Evolutionary conservation across 768 basidiomycete species (phyloP).

Genomic region (Suillus brevipes): DNA sequence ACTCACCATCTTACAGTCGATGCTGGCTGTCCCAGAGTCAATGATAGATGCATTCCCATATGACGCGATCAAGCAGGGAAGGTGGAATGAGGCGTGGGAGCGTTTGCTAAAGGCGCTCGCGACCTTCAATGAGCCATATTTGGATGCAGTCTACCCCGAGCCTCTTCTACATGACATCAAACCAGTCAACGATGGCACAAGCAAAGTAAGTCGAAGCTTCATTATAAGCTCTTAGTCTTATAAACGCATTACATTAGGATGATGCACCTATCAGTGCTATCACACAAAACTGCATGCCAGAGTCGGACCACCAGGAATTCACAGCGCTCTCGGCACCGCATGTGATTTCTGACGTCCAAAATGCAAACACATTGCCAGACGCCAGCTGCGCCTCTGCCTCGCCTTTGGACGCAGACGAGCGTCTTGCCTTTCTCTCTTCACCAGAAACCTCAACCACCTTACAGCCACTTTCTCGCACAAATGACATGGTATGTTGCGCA

Average conservation of each 20-base stretch:
- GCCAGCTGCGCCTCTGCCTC: constrained; percentile 10
- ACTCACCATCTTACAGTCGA: not conserved
- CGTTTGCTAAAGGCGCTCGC: not conserved
- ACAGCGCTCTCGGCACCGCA: not conserved
- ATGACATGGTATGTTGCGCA: constrained; percentile 10
- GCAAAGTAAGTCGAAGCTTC: not conserved
- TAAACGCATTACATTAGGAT: not conserved
- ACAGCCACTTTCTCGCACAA: constrained; percentile 1
- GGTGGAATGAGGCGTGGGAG: constrained; percentile 3
- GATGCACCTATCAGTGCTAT: not conserved
- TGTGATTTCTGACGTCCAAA: not conserved
- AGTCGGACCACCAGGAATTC: not conserved
- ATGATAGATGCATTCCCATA: not conserved
- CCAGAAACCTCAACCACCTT: constrained; percentile 3
- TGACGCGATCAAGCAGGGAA: not conserved
- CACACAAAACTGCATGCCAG: not conserved
- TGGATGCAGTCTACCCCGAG: not conserved
- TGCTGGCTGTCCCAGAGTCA: not conserved
- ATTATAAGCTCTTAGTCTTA: not conserved
- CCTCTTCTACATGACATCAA: not conserved
- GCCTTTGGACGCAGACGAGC: not conserved
- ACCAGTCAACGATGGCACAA: not conserved
- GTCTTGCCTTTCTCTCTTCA: not conserved
- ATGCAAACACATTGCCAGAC: not conserved
- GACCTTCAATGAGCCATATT: not conserved